Conservation (phyloP, 345 rosid species). For the Fremontodendron californicum region DNA sequence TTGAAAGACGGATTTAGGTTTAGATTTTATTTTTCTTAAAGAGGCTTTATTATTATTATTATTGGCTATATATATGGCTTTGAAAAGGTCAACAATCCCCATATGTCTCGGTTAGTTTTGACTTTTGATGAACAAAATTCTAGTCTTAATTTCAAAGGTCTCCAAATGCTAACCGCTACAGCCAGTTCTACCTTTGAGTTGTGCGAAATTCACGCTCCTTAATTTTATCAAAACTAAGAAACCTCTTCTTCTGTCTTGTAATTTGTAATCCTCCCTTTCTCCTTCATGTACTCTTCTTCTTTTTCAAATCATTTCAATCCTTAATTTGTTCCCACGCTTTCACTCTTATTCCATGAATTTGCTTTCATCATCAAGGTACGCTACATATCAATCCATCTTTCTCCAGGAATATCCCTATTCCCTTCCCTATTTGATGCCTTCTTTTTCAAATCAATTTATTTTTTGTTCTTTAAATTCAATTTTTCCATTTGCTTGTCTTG, state of each 20-base stretch:
- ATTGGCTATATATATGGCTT: too few species aligned
- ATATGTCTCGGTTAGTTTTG: slow-evolving; percentile 11
- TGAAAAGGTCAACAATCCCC: slow-evolving; percentile 40
- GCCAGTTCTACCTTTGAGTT: slow-evolving; percentile 5
- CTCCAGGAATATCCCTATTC: not conserved
- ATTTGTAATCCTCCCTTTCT: too few species aligned
- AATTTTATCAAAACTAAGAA: slow-evolving; percentile 8
- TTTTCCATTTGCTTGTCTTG: not conserved
- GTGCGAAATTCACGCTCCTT: slow-evolving; percentile 29
- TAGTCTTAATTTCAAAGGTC: not conserved
- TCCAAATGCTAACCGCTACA: not conserved
- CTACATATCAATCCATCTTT: not conserved
- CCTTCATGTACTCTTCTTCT: slow-evolving; percentile 8
- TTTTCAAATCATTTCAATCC: not conserved
- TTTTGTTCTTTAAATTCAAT: not conserved
- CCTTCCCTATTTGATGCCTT: not conserved
- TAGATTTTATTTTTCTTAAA: too few species aligned
- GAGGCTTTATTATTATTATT: too few species aligned
- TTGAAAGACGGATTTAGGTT: too few species aligned
- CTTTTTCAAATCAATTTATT: not conserved
- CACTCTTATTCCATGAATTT: slow-evolving; percentile 5
- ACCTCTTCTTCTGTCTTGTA: not conserved
- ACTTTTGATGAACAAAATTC: not conserved
- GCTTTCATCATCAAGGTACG: slow-evolving; percentile 30
- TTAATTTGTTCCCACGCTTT: slow-evolving; percentile 14